Conservation (phyloP, 2,329 filamentous ascomycete species). For the Aspergillus oerlinghausenensis region DNA sequence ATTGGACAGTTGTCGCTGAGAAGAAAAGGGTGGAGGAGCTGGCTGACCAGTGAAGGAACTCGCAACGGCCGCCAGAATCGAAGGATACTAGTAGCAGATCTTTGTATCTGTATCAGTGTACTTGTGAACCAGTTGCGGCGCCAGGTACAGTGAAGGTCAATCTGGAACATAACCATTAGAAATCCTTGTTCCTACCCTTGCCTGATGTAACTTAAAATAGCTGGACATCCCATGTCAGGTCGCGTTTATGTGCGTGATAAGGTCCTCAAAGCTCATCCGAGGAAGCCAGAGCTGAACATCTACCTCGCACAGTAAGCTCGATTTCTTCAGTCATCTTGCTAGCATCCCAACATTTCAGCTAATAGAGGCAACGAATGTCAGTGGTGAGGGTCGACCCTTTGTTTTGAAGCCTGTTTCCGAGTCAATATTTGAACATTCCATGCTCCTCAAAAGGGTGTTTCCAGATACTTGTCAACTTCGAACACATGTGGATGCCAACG, state of each 20-base stretch:
- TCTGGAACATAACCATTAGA: no score
- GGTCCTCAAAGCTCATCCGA: background rate
- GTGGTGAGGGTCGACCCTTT: background rate
- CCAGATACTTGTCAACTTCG: background rate
- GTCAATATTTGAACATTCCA: background rate
- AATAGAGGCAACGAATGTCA: background rate
- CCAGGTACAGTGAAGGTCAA: no score
- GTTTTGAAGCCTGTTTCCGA: background rate
- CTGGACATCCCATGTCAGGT: background rate
- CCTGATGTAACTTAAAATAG: no score
- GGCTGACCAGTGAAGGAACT: background rate
- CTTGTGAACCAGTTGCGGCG: no score
- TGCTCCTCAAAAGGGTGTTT: background rate
- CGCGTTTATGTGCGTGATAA: background rate
- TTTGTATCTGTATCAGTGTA: no score
- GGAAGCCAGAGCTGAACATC: background rate
- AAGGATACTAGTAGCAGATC: background rate
- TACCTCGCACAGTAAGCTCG: background rate
- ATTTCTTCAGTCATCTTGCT: background rate
- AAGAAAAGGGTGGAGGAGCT: background rate
- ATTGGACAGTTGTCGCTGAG: background rate
- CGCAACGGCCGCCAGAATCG: background rate
- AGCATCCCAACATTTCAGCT: background rate
- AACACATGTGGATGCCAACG: background rate
- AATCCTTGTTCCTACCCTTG: no score